Evolutionary conservation across 1,284 basidiomycete genomes (phyloP).

Genomic region (Anthracocystis walkeri): DNA sequence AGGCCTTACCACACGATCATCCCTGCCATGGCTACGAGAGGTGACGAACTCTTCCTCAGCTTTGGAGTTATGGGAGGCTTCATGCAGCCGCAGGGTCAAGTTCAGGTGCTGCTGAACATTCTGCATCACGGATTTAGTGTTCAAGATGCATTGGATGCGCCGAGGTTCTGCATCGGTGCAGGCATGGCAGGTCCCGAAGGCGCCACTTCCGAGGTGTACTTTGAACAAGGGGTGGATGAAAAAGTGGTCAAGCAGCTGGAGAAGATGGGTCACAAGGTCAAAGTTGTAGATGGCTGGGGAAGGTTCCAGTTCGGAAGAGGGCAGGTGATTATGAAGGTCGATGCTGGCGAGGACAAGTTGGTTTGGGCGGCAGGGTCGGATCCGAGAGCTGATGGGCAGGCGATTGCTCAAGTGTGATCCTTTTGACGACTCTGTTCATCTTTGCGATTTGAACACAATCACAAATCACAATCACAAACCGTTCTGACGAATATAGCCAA

Average conservation of each 20-base stretch:
- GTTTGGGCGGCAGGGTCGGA: constrained; percentile 54
- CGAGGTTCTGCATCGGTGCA: constrained; percentile 93
- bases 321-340: constrained; percentile 70
- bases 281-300: constrained; percentile 75
- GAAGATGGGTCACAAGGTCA: constrained; percentile 89
- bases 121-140: constrained; percentile 83
- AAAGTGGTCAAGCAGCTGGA: constrained; percentile 63
- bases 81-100: constrained; percentile 93
- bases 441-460: background rate
- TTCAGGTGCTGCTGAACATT: constrained; percentile 92
- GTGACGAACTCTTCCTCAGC: constrained; percentile 84
- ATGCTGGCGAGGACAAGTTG: constrained; percentile 24
- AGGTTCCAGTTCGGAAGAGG: constrained; percentile 88
- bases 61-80: constrained; percentile 91
- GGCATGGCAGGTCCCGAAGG: constrained; percentile 77
- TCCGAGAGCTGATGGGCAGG: constrained; percentile 77
- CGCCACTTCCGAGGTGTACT: constrained; percentile 83
- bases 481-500: too few species aligned
- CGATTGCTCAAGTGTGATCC: constrained; percentile 81
- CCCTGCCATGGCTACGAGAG: constrained; percentile 85
- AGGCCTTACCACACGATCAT: constrained; percentile 96
- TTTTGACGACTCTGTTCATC: too few species aligned
- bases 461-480: background rate
- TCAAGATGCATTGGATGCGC: constrained; percentile 78
- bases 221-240: constrained; percentile 86